Evolutionary conservation across 1,284 basidiomycete genomes (phyloP).

Genomic region (Neonothopanus nambi): DNA sequence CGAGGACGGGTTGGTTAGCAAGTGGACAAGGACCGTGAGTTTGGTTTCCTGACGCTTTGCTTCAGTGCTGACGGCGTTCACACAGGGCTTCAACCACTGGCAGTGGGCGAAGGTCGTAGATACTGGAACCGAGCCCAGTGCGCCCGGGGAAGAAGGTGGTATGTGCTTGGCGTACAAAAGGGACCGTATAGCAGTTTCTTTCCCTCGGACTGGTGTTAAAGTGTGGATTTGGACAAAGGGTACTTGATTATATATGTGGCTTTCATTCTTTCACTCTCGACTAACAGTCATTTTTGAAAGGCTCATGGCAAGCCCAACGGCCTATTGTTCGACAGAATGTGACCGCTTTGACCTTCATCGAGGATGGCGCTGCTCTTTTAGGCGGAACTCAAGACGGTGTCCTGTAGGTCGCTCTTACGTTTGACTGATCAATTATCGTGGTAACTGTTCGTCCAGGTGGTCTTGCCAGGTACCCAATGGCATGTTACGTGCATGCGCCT

Average conservation of each 20-base stretch:
- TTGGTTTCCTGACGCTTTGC: background rate
- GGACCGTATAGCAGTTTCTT: constrained; percentile 62
- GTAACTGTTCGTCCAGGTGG: constrained; percentile 45
- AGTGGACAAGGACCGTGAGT: constrained; percentile 57
- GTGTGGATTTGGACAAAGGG: constrained; percentile 66
- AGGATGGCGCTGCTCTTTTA: constrained; percentile 60
- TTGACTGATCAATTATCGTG: constrained; percentile 1
- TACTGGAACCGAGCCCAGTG: constrained; percentile 37
- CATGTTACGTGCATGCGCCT: constrained; percentile 54
- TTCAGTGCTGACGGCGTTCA: background rate
- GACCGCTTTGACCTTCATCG: constrained; percentile 58
- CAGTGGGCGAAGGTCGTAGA: constrained; percentile 54
- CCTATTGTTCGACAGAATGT: constrained; percentile 62
- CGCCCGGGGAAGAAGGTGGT: constrained; percentile 35
- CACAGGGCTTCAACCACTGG: constrained; percentile 54
- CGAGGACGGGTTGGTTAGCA: constrained; percentile 55
- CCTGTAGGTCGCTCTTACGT: constrained; percentile 41
- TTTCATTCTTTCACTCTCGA: background rate
- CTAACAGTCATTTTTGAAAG: constrained; percentile 29
- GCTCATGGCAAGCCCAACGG: constrained; percentile 58
- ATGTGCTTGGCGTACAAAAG: constrained; percentile 55
- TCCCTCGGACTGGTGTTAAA: constrained; percentile 56
- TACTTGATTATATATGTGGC: constrained; percentile 26
- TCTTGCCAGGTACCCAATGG: constrained; percentile 64
- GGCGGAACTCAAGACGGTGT: constrained; percentile 70